Evolutionary conservation across 345 rosid species (phyloP), one percentile per base, ranked within the genome.

Genomic region (Hirschfeldia incana): DNA sequence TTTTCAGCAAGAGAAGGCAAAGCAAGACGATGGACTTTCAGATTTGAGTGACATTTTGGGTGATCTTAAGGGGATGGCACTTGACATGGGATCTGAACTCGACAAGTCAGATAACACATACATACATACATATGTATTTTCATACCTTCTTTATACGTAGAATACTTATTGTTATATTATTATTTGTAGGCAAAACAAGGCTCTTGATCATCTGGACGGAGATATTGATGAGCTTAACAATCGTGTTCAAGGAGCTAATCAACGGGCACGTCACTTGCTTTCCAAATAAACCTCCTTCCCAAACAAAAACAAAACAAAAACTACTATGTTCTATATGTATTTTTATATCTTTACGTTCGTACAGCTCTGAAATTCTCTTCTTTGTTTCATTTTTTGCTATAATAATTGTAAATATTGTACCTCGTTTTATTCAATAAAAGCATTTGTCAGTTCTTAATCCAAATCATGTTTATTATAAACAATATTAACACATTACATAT

Each of bases 31-130:
- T 78, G 97, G 85, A 34, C 85, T 95, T 44, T 86, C 90, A 0
- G 98, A 95, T 84, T 82, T 91, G 60, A 89, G 97, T 61, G 79
- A 89, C 65, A 84, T 91, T 30, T 65, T 93, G 85, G 98, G 99
- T 39, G 97, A 95, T 67, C 84, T 95, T 71, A 95, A 93, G 86
- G 85, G 81, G 67, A 95, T 95, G 99, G 99, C 99, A 28, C 75
- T 85, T 32, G 98, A 91, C 76, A 95, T 95, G 99, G 97, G 98
- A 80, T 46, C 84, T 21, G 99, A 95, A 80, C 84, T 95, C 65
- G 87, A 91, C 67, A 90, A 87, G 99, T 93, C 39, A 57, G 79
- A 72, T 44, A 10, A 71, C 76, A 65, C 70, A 3, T 34, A 57
- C 65, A 17, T 42, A 13, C 53, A 46, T 13, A 46, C 5, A 46